A percentile compares a stretch with the other conserved stretches of the same genome.
Conservation (phyloP, 345 rosid species). For the Anacardium occidentale region DNA sequence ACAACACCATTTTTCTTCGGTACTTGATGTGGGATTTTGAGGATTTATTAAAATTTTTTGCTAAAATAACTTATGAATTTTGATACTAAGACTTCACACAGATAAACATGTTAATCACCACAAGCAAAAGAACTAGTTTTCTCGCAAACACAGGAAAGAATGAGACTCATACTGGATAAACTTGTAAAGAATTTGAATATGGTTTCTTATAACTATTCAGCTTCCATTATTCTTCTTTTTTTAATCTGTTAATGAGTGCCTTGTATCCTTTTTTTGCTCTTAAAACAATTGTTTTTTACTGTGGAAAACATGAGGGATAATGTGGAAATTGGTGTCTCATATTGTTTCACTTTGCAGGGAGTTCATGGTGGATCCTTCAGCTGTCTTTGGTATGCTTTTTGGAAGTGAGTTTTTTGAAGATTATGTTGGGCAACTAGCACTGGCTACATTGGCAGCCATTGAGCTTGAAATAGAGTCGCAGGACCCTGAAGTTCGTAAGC, state of each 20-base stretch:
- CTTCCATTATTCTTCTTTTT: not conserved
- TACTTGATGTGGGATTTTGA: too few relatives aligned
- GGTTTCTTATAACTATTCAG: not conserved
- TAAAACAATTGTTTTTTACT: not conserved
- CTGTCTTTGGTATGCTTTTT: conserved; percentile 90
- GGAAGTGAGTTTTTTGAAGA: conserved; percentile 93
- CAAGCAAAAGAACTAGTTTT: too few relatives aligned
- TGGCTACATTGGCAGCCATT: conserved; percentile 57
- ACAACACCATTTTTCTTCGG: too few relatives aligned
- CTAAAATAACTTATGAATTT: too few relatives aligned
- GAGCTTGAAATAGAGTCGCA: conserved; percentile 54
- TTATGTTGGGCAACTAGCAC: conserved; percentile 81
- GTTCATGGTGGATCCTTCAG: conserved; percentile 81
- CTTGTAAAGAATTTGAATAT: not conserved
- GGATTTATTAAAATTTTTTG: too few relatives aligned
- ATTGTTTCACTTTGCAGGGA: conserved; percentile 46
- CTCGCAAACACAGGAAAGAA: too few relatives aligned
- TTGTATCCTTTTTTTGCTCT: not conserved
- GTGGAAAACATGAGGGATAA: not conserved
- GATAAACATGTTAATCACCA: too few relatives aligned
- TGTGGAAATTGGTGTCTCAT: not conserved
- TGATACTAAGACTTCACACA: too few relatives aligned
- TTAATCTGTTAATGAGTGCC: not conserved
- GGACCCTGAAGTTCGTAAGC: conserved; percentile 47
- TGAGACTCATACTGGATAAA: not conserved